Percentiles rank a stretch among this genome's conserved stretches.
These are phyloP conservation scores for Pseudonitzschia multistriata DNA, from an alignment of 108 stramenopile genomes.

Conservation along the genomic window DNA sequence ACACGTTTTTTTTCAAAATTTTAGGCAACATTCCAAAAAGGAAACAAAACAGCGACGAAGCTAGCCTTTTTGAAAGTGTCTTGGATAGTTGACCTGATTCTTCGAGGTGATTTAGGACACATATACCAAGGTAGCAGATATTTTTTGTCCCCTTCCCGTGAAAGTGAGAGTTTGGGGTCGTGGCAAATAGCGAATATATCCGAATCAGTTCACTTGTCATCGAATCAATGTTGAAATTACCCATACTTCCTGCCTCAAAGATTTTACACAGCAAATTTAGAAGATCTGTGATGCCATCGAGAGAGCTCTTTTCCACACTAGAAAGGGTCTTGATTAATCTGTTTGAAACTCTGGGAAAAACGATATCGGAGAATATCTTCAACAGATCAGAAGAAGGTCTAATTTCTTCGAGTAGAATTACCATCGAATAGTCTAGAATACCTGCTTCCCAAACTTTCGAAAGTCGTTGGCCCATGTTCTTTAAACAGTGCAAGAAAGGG, in stretches of 20 bases:
- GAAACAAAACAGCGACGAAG: conserved; percentile 2
- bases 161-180: neutral
- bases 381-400: neutral
- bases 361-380: neutral
- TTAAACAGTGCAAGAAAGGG: neutral
- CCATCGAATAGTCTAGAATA: conserved; percentile 1
- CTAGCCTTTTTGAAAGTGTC: neutral
- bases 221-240: neutral
- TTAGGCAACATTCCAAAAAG: conserved; percentile 4
- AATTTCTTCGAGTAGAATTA: neutral
- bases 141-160: neutral
- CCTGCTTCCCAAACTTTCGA: conserved; percentile 7
- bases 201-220: neutral
- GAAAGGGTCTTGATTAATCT: conserved; percentile 1
- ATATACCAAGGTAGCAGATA: conserved; percentile 1
- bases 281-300: neutral
- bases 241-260: conserved; percentile 8
- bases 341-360: neutral
- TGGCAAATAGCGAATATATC: neutral
- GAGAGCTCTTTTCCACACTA: neutral
- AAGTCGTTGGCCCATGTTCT: neutral
- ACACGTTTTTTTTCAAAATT: conserved; percentile 4
- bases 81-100: neutral
- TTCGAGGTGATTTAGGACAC: neutral
- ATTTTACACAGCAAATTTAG: conserved; percentile 4